phyloP scores from a whole-genome alignment of 805 yeast genomes.

The Wickerhamomyces subpelliculosus region DNA sequence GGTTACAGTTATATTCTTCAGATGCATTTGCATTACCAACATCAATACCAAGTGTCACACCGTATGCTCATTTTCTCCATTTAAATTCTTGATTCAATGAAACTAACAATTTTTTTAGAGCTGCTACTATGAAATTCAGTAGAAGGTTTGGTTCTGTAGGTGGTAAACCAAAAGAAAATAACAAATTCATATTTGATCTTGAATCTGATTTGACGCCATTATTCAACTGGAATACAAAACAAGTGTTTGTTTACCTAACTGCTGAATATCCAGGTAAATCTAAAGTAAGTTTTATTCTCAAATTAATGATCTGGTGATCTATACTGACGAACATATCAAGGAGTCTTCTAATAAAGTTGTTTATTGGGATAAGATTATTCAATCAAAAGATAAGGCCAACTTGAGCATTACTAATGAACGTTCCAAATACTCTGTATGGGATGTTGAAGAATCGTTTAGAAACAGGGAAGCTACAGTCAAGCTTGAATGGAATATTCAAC shows the following conservation, averaged over 20 bases:
- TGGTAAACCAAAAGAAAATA: conserved; percentile 70
- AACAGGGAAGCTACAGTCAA: conserved; percentile 61
- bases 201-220: conserved; percentile 68
- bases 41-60: conserved; percentile 28
- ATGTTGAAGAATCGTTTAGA: conserved; percentile 50
- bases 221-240: conserved; percentile 96
- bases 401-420: conserved; percentile 44
- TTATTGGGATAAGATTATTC: conserved; percentile 85
- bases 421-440: conserved; percentile 86
- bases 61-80: conserved; percentile 24
- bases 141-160: conserved; percentile 61
- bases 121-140: conserved; percentile 42
- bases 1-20: conserved; percentile 38
- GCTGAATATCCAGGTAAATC: conserved; percentile 59
- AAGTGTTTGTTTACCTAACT: conserved; percentile 84
- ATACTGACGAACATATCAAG: conserved; percentile 31
- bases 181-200: conserved; percentile 65
- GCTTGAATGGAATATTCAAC: conserved; percentile 90
- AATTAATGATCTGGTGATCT: conserved; percentile 27
- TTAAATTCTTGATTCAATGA: conserved; percentile 5
- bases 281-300: conserved; percentile 46
- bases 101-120: conserved; percentile 14
- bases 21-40: conserved; percentile 39
- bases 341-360: conserved; percentile 58
- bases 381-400: conserved; percentile 48